Evolutionary conservation across 805 yeast genomes (phyloP).

Genomic region (Monosporozyma unispora): DNA sequence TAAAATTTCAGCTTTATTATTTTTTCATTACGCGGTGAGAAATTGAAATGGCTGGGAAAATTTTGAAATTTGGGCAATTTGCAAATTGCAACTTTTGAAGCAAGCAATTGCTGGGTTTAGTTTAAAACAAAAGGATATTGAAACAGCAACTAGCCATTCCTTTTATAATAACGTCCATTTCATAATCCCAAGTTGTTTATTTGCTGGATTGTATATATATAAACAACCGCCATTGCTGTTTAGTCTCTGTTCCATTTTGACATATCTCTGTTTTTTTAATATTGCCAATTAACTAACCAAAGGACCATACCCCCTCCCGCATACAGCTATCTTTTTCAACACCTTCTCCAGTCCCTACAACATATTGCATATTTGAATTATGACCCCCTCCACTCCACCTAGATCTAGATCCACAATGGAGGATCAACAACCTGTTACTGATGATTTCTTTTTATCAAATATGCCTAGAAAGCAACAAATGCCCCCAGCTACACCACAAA

Average conservation of each 20-base stretch:
- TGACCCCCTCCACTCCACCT: constrained; percentile 30
- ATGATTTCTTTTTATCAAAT: not conserved
- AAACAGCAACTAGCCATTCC: not conserved
- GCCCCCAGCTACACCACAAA: constrained; percentile 11
- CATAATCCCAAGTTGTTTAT: not conserved
- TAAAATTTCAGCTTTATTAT: not conserved
- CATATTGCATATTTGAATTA: constrained; percentile 2
- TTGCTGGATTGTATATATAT: not conserved
- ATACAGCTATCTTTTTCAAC: no score
- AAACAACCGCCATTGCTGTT: not conserved
- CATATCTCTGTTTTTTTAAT: not conserved
- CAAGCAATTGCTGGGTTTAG: not conserved
- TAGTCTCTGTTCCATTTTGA: not conserved
- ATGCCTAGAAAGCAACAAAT: constrained; percentile 2
- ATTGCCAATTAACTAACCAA: not conserved
- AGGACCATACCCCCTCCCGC: no score
- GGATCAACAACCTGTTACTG: not conserved
- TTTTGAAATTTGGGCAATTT: no score
- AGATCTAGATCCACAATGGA: constrained; percentile 14
- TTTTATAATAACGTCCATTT: not conserved
- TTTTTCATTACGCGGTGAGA: not conserved
- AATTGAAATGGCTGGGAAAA: not conserved
- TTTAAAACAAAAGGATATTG: not conserved
- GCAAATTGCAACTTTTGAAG: not conserved
- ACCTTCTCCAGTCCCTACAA: not conserved